Conservation (phyloP, 208 protist genomes). For the Trypanosoma vivax region DNA sequence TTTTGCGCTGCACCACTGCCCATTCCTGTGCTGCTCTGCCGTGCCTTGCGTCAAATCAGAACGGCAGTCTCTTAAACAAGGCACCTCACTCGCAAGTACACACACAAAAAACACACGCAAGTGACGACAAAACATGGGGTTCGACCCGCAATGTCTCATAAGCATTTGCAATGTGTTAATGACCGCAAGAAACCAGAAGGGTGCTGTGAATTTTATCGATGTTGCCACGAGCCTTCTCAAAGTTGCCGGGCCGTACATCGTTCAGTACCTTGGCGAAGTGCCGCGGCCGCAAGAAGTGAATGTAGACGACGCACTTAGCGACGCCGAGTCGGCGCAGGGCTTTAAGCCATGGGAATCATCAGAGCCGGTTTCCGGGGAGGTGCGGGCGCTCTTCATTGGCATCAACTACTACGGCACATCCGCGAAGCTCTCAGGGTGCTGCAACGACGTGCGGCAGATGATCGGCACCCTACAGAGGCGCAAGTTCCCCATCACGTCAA, state of each 20-base stretch:
- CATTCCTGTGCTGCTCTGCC: too few relatives aligned
- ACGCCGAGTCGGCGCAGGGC: slow-evolving; percentile 23
- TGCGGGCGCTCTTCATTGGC: slow-evolving; percentile 50
- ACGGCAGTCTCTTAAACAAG: too few relatives aligned
- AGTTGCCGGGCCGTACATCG: slow-evolving; percentile 41
- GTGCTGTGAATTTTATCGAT: slow-evolving; percentile 19
- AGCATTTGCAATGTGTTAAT: too few relatives aligned
- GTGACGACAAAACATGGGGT: too few relatives aligned
- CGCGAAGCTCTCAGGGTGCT: slow-evolving; percentile 57
- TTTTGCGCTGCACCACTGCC: too few relatives aligned
- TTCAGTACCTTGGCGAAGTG: slow-evolving; percentile 47
- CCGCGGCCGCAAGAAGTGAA: slow-evolving; percentile 24
- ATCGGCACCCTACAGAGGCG: slow-evolving; percentile 49
- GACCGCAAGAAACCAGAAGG: too few relatives aligned
- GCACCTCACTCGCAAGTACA: too few relatives aligned
- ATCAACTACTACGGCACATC: slow-evolving; percentile 72
- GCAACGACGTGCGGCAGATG: slow-evolving; percentile 59
- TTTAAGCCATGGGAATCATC: slow-evolving; percentile 27
- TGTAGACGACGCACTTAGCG: slow-evolving; percentile 37
- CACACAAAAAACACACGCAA: too few relatives aligned
- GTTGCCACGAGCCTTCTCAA: slow-evolving; percentile 31
- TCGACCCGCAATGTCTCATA: too few relatives aligned
- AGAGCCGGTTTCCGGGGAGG: slow-evolving; percentile 24
- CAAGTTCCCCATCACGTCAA: slow-evolving; percentile 37
- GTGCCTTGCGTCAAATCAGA: too few relatives aligned